Percentiles rank a stretch among this genome's conserved stretches.
These are phyloP conservation scores for Aspergillus proliferans DNA, from an alignment of 2,329 filamentous ascomycete species.

Conservation along the genomic window DNA sequence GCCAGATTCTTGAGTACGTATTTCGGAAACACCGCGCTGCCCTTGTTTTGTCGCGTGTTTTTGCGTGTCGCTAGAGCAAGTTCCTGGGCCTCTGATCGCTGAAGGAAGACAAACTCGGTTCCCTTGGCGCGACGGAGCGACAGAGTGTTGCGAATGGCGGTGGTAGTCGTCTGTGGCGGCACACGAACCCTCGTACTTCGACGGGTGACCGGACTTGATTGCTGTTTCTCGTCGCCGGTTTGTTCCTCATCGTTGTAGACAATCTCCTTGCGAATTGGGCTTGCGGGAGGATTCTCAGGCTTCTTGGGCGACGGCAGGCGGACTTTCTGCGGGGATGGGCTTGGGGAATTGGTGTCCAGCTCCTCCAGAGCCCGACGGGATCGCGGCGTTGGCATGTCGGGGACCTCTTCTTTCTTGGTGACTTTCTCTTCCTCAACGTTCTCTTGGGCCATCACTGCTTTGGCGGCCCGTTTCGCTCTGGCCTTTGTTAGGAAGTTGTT, in stretches of 20 bases:
- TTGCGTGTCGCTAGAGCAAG: slow-evolving; percentile 36
- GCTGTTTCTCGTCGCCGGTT: slow-evolving; percentile 9
- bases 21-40: slow-evolving; percentile 30
- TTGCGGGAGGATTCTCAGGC: slow-evolving; percentile 10
- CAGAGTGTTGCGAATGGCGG: slow-evolving; percentile 32
- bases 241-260: slow-evolving; percentile 5
- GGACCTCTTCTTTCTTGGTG: slow-evolving; percentile 5
- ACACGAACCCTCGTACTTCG: slow-evolving; percentile 30
- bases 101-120: slow-evolving; percentile 40
- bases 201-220: slow-evolving; percentile 24
- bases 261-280: slow-evolving; percentile 12
- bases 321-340: slow-evolving; percentile 30
- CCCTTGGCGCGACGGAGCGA: slow-evolving; percentile 40
- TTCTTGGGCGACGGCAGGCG: slow-evolving; percentile 24
- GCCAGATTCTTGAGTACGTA: slow-evolving; percentile 21
- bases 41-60: slow-evolving; percentile 40
- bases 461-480: slow-evolving; percentile 35
- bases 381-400: slow-evolving; percentile 23
- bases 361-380: slow-evolving; percentile 30
- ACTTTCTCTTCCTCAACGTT: slow-evolving; percentile 8
- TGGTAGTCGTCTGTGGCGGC: slow-evolving; percentile 15
- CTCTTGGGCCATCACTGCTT: slow-evolving; percentile 19
- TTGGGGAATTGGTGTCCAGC: slow-evolving; percentile 35
- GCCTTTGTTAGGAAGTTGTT: slow-evolving; percentile 37
- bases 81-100: slow-evolving; percentile 37